Base-by-base conservation (phyloP, 768 basidiomycete species). In the Panaeolus papilionaceus region DNA sequence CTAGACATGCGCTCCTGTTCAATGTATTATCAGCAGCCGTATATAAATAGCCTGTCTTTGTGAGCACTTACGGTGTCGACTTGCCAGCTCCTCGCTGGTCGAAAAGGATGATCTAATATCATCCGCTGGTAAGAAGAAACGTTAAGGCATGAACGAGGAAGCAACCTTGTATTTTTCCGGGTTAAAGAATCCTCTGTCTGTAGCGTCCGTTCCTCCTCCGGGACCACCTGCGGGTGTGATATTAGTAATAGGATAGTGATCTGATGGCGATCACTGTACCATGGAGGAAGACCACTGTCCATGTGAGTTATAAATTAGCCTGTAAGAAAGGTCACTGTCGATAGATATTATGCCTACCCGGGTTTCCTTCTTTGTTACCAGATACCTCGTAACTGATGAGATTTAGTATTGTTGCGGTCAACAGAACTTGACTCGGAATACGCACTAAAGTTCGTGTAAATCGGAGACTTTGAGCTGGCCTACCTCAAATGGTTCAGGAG, bases 21-120 rank as follows among this genome's bases (percentile, higher is more conserved):
- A 67, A 44, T 12, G 42, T 40, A 49, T 18, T 63, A 16, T 8
- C 33, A 66, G 26, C 54, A 62, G 23, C 62, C 42, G 8, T 49
- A 37, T 14, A 66, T 10, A 2, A 37, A 18, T 23, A 54, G 9
- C 10, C 61, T 40, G 47, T 5, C 26, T 10, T 9, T 44, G 49
- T 33, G 16, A 61, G 42, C 40, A 82, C 89, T 69, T 76, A 93
- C 88, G 96, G 96, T 0, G 85, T 93, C 18, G 93, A 94, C 72
- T 93, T 91, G 20, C 96, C 96, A 16, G 92, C 77, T 16, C 96
- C 96, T 68, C 96, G 85, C 78, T 98, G 96, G 78, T 98, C 96
- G 71, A 95, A 89, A 26, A 97, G 84, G 68, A 97, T 79, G 73
- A 96, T 93, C 92, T 94, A 64, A 10, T 26, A 66, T 69, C 38